Evolutionary conservation across 352 stramenopile genomes (phyloP).

Genomic region (Globisporangium recalcitrans): DNA sequence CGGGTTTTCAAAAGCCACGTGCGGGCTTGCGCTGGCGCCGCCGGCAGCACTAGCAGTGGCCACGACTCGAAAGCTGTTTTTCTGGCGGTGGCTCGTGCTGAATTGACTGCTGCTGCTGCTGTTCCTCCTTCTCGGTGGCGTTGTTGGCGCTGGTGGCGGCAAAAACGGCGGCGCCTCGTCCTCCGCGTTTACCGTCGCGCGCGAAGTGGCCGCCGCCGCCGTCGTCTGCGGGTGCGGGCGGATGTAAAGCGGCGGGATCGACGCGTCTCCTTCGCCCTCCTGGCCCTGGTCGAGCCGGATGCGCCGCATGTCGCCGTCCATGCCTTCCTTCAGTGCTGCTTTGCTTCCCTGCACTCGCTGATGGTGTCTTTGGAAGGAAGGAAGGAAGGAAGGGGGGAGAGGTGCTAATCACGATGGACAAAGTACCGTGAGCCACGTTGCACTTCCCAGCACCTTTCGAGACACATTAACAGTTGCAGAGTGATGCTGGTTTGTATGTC

Average conservation of each 20-base stretch:
- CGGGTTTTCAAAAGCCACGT: background rate
- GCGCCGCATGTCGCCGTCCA: constrained; percentile 12
- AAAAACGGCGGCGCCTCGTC: background rate
- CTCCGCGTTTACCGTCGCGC: background rate
- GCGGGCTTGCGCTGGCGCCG: constrained; percentile 4
- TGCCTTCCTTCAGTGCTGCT: constrained; percentile 6
- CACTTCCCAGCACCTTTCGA: background rate
- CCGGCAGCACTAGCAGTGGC: background rate
- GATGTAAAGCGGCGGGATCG: constrained; percentile 7
- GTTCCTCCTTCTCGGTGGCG: constrained; percentile 7
- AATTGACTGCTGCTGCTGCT: background rate
- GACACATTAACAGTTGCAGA: background rate
- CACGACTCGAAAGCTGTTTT: background rate
- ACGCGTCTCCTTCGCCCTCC: constrained; percentile 3
- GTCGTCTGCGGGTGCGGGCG: background rate
- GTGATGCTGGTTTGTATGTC: background rate
- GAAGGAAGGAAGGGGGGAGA: background rate
- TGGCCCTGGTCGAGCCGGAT: constrained; percentile 13
- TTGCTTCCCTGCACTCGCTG: background rate
- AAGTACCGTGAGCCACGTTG: constrained; percentile 1
- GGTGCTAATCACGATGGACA: background rate
- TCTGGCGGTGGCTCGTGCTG: background rate
- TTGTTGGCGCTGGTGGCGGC: constrained; percentile 3
- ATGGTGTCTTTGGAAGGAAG: constrained; percentile 6
- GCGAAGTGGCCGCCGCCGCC: background rate